Evolutionary conservation across 257 asterid genomes (phyloP), one percentile per base, ranked within the genome.

Genomic region (Solanum piurae): DNA sequence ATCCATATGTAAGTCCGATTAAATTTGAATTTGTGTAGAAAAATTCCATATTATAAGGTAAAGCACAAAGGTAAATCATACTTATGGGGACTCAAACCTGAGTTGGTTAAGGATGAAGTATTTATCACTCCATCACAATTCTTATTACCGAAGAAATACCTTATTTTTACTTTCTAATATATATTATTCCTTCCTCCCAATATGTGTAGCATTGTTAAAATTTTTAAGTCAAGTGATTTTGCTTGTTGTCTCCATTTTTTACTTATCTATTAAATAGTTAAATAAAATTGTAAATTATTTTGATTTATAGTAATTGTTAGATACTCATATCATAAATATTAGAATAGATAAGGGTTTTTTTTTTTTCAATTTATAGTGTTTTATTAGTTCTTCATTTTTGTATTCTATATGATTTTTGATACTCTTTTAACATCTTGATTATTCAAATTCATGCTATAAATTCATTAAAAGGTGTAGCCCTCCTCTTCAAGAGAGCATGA

Each of bases 1-100:
- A 49, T 49, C 6, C 3, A 49, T 14, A 1, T 14, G 1, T 7
- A 52, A 52, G 8, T 16, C 0, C 1, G 9, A 52, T 16, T 52
- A 52, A 52, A 52, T 49, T 49, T 49, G 21, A 6, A 14, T 14
- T 14, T 1, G 7, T 2, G 3, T 49, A 0, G 0, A 3, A 52
- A 52, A 52, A 6, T 52, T 1, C 0, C 60, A 49, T 49, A 49
- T 14, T 49, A 2, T 49, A 0, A 5, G 7, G 7, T 16, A 0
- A 52, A 52, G 8, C 1, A 52, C 3, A 16, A 52, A 52, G 62
- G 9, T 2, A 9, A 52, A 5, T 52, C 9, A 2, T 2, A 16
- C 21, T 1, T 52, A 16, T 2, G 62, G 1, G 1, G 21, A 16
- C 1, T 52, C 23, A 52, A 52, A 16, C 23, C 0, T 6, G 9